A percentile compares a stretch with the other conserved stretches of the same genome.
Evolutionary conservation across 1,139 yeast species (phyloP).

Genomic region (Barnettozyma hawaiiensis): DNA sequence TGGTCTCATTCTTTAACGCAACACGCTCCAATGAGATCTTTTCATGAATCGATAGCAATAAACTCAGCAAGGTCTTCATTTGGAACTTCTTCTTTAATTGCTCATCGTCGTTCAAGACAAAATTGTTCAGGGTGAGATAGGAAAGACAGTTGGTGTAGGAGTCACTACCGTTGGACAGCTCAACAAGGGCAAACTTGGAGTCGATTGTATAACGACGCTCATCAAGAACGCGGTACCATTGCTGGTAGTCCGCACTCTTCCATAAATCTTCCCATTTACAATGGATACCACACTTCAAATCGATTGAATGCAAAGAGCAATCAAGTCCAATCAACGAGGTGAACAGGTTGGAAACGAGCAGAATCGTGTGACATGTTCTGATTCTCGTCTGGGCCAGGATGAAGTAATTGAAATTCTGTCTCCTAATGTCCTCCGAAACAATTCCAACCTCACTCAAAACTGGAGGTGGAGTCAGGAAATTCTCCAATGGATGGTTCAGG

Average conservation of each 20-base stretch:
- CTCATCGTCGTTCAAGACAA: conserved; percentile 33
- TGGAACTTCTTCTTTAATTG: conserved; percentile 38
- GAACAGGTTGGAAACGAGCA: conserved; percentile 65
- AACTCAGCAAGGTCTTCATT: conserved; percentile 53
- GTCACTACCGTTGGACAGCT: conserved; percentile 53
- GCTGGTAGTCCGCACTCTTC: conserved; percentile 49
- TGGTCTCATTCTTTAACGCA: conserved; percentile 30
- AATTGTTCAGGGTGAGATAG: conserved; percentile 42
- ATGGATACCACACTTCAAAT: conserved; percentile 68
- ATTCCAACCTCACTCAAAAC: conserved; percentile 29
- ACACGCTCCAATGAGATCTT: conserved; percentile 50
- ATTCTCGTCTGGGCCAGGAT: conserved; percentile 78
- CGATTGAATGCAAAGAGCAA: conserved; percentile 50
- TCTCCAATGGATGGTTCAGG: conserved; percentile 65
- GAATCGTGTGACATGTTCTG: conserved; percentile 76
- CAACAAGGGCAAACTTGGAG: conserved; percentile 46
- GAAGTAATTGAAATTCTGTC: conserved; percentile 63
- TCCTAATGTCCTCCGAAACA: conserved; percentile 35
- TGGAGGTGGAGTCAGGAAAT: conserved; percentile 55
- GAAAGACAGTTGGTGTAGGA: conserved; percentile 44
- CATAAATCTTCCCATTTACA: conserved; percentile 68
- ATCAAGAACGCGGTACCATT: conserved; percentile 47
- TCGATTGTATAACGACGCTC: conserved; percentile 35
- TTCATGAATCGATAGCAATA: conserved; percentile 70
- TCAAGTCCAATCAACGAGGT: conserved; percentile 63